Conservation (phyloP, 352 stramenopile genomes). For the Aphanomyces stellatus region DNA sequence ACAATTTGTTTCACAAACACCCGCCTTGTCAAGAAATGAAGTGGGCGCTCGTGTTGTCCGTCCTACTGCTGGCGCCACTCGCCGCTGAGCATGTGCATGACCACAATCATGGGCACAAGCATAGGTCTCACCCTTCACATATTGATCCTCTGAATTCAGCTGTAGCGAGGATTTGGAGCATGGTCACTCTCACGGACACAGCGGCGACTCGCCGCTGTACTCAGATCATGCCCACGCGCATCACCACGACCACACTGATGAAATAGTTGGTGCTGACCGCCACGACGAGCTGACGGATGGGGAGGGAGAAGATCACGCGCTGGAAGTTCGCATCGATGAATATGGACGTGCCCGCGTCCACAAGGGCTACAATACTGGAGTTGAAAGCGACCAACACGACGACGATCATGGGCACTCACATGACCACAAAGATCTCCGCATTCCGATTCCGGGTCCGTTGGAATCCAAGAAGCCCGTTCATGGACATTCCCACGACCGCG, state of each 20-base stretch:
- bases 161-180: neutral
- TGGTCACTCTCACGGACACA: neutral
- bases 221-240: neutral
- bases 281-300: constrained; percentile 12
- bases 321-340: no score
- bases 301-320: no score
- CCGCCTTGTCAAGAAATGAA: neutral
- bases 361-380: no score
- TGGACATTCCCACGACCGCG: constrained; percentile 18
- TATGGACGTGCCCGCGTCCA: no score
- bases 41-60: neutral
- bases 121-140: no score
- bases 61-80: neutral
- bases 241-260: constrained; percentile 3
- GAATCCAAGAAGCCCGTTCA: neutral
- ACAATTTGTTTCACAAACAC: neutral
- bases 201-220: no score
- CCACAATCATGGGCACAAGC: neutral
- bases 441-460: neutral
- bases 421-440: constrained; percentile 11
- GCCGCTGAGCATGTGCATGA: neutral
- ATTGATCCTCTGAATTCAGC: neutral
- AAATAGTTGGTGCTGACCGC: neutral
- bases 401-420: constrained; percentile 16
- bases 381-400: constrained; percentile 24